These are phyloP conservation scores for Chlamydomonas eustigma DNA, from an alignment of 139 green algal genomes.

Conservation along the genomic window DNA sequence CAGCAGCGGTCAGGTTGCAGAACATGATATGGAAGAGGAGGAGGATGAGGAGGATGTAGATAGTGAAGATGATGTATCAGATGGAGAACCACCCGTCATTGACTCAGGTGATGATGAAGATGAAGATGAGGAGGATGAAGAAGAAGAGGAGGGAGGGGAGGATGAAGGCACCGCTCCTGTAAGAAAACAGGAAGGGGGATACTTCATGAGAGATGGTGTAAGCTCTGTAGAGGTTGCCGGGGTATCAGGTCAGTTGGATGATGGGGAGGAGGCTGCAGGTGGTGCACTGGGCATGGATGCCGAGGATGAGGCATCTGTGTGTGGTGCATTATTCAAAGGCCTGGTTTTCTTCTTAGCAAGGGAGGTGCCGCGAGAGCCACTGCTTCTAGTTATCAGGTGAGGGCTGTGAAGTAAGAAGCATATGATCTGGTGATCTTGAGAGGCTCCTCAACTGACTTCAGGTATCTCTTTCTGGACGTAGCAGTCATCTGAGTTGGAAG, in stretches of 20 bases:
- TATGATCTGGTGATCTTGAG: too few species aligned
- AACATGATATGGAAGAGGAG: slow-evolving; percentile 20
- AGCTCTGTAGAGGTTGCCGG: slow-evolving; percentile 32
- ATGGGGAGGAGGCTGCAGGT: slow-evolving; percentile 42
- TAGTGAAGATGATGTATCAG: background rate
- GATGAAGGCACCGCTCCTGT: slow-evolving; percentile 29
- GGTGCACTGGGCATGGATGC: slow-evolving; percentile 52
- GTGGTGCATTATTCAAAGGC: slow-evolving; percentile 76
- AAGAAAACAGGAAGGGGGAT: background rate
- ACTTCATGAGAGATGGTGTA: slow-evolving; percentile 7
- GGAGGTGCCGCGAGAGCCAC: slow-evolving; percentile 83
- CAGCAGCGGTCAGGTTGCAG: background rate
- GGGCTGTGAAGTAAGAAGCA: background rate
- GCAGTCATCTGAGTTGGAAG: too few species aligned
- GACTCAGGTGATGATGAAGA: slow-evolving; percentile 22
- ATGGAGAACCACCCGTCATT: slow-evolving; percentile 22
- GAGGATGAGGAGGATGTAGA: slow-evolving; percentile 11
- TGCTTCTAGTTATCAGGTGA: slow-evolving; percentile 86
- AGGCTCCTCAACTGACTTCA: too few species aligned
- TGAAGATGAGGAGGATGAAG: slow-evolving; percentile 21
- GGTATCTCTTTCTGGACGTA: too few species aligned
- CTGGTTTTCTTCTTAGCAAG: slow-evolving; percentile 89
- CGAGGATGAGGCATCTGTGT: slow-evolving; percentile 70
- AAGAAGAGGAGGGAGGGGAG: slow-evolving; percentile 23
- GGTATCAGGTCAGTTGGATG: slow-evolving; percentile 49